phyloP scores from a whole-genome alignment of 75 land plant genomes.

The Sequoiadendron giganteum region DNA sequence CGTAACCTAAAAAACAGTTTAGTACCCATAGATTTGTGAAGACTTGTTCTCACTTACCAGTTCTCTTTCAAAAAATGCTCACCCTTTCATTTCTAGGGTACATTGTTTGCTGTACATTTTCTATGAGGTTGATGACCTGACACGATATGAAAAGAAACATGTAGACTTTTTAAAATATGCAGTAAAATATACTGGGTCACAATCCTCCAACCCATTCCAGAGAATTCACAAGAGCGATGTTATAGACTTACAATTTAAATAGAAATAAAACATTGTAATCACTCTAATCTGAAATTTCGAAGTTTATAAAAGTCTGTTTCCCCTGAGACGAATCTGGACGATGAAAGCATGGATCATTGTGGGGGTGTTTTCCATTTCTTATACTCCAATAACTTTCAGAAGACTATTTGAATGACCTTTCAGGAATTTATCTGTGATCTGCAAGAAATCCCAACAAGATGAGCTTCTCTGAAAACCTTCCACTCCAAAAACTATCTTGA shows the following conservation, averaged over 20 bases:
- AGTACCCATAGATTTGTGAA: neutral
- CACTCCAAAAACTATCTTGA: neutral
- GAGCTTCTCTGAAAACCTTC: neutral
- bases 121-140: neutral
- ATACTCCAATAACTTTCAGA: constrained; percentile 53
- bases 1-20: neutral
- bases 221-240: neutral
- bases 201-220: neutral
- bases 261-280: neutral
- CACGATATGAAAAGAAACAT: neutral
- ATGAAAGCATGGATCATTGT: neutral
- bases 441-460: constrained; percentile 20
- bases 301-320: neutral
- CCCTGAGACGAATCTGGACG: neutral
- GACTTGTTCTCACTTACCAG: neutral
- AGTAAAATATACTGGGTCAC: neutral
- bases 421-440: constrained; percentile 59
- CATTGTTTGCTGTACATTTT: neutral
- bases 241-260: neutral
- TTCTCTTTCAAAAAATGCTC: neutral
- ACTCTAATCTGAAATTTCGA: neutral
- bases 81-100: neutral
- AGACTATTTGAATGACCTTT: constrained; percentile 65
- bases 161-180: neutral
- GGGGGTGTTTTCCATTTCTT: neutral